These are phyloP conservation scores for Diaporthe eres DNA, from an alignment of 2,329 filamentous ascomycete species.

Conservation along the genomic window DNA sequence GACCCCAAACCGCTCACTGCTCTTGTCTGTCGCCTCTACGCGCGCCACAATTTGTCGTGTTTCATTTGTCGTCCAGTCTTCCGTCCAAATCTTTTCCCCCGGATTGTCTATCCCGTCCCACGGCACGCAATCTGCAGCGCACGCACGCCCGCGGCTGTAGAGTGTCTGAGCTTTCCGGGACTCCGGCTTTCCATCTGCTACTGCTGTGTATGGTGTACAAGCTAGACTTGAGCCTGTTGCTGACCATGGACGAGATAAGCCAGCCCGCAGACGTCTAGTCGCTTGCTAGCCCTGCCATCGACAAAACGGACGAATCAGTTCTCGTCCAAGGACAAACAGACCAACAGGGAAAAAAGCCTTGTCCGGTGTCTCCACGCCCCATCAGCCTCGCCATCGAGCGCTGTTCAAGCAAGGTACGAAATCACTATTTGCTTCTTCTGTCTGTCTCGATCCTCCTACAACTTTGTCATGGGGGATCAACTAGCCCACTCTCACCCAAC, in stretches of 20 bases:
- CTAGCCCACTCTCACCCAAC: not conserved
- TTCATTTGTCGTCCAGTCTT: constrained; percentile 24
- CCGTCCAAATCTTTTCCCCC: constrained; percentile 6
- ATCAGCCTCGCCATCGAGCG: constrained; percentile 20
- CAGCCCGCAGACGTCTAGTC: constrained; percentile 12
- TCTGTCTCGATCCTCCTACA: constrained; percentile 3
- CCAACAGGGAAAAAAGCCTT: not conserved
- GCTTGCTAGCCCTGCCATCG: constrained; percentile 13
- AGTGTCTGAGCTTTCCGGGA: constrained; percentile 19
- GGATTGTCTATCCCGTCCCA: constrained; percentile 11
- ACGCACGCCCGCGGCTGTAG: not conserved
- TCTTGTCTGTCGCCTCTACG: not conserved
- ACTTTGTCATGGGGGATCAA: not conserved
- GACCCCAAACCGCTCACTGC: not conserved
- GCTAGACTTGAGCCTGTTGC: constrained; percentile 3
- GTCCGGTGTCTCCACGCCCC: not conserved
- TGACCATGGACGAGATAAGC: constrained; percentile 24
- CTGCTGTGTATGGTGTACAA: not conserved
- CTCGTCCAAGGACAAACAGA: not conserved
- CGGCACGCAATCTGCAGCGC: constrained; percentile 14
- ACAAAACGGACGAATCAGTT: constrained; percentile 2
- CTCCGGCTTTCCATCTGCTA: not conserved
- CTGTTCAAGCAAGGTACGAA: not conserved
- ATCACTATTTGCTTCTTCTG: constrained; percentile 6
- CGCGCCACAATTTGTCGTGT: constrained; percentile 1